Percentiles rank a stretch among this genome's conserved stretches.
These are phyloP conservation scores for Neurospora pannonica DNA, from an alignment of 495 filamentous ascomycete species.

Conservation along the genomic window DNA sequence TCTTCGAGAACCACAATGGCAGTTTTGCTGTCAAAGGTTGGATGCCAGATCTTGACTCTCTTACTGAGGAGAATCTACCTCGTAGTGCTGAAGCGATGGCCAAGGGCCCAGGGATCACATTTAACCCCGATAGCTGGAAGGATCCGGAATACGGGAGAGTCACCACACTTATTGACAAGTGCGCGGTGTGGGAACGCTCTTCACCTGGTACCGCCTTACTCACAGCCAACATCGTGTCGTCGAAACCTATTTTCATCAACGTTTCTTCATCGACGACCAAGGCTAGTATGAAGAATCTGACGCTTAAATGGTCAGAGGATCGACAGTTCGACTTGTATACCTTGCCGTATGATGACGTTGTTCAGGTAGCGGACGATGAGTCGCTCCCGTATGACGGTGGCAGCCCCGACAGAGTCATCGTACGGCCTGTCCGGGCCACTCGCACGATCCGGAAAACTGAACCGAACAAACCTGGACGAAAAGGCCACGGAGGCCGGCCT, in stretches of 20 bases:
- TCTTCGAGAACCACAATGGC: constrained; percentile 20
- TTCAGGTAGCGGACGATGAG: constrained; percentile 15
- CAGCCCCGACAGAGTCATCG: neutral
- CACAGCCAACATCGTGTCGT: constrained; percentile 14
- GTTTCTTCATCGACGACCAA: constrained; percentile 15
- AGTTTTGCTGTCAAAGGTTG: constrained; percentile 23
- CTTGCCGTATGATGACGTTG: constrained; percentile 31
- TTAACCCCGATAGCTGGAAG: constrained; percentile 19
- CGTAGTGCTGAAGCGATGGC: constrained; percentile 25
- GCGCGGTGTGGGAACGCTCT: constrained; percentile 34
- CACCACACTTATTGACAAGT: constrained; percentile 23
- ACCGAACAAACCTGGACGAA: neutral
- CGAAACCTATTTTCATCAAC: constrained; percentile 27
- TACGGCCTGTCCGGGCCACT: neutral
- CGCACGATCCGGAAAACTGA: neutral
- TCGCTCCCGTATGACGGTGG: neutral
- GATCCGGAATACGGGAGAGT: constrained; percentile 31
- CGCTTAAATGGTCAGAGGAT: constrained; percentile 23
- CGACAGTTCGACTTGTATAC: constrained; percentile 31
- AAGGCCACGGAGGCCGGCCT: constrained; percentile 6
- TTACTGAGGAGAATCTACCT: constrained; percentile 25
- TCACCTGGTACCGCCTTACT: constrained; percentile 16
- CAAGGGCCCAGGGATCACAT: constrained; percentile 2
- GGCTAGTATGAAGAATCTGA: constrained; percentile 12
- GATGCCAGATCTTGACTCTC: constrained; percentile 22